Evolutionary conservation across 805 yeast genomes (phyloP).

Genomic region (Candida anglica): DNA sequence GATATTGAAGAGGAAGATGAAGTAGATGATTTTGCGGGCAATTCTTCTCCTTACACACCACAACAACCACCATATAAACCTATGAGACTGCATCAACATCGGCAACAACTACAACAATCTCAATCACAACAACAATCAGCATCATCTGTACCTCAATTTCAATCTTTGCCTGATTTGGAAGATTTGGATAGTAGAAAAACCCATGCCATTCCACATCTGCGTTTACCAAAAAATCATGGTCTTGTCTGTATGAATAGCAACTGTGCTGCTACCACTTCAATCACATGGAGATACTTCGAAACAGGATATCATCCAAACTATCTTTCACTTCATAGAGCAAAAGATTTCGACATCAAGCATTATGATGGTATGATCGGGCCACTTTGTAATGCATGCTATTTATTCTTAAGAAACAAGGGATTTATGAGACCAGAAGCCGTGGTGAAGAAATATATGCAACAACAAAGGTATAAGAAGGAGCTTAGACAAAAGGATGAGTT

Average conservation of each 20-base stretch:
- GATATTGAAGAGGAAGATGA: conserved; percentile 22
- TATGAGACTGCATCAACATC: too few species aligned
- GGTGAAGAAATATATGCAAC: conserved; percentile 42
- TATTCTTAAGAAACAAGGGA: conserved; percentile 39
- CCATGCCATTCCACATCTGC: conserved; percentile 35
- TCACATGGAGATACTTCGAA: conserved; percentile 43
- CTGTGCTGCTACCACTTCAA: conserved; percentile 34
- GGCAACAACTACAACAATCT: too few species aligned
- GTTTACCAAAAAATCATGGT: conserved; percentile 37
- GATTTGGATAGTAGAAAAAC: conserved; percentile 41
- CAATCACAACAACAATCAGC: conserved; percentile 3
- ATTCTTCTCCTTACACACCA: conserved; percentile 37
- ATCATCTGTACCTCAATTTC: conserved; percentile 20
- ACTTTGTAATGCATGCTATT: conserved; percentile 42
- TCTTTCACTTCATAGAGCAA: conserved; percentile 33
- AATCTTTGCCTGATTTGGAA: conserved; percentile 40
- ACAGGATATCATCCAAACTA: conserved; percentile 34
- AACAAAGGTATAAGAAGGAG: conserved; percentile 38
- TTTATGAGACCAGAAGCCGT: conserved; percentile 45
- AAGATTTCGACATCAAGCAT: conserved; percentile 33
- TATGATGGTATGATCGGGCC: conserved; percentile 48
- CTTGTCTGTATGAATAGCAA: conserved; percentile 37
- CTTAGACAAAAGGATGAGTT: conserved; percentile 24
- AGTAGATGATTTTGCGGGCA: conserved; percentile 17
- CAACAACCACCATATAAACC: conserved; percentile 36